Evolutionary conservation across 2,329 filamentous ascomycete species (phyloP).

Genomic region (Didymellaceae sp.): DNA sequence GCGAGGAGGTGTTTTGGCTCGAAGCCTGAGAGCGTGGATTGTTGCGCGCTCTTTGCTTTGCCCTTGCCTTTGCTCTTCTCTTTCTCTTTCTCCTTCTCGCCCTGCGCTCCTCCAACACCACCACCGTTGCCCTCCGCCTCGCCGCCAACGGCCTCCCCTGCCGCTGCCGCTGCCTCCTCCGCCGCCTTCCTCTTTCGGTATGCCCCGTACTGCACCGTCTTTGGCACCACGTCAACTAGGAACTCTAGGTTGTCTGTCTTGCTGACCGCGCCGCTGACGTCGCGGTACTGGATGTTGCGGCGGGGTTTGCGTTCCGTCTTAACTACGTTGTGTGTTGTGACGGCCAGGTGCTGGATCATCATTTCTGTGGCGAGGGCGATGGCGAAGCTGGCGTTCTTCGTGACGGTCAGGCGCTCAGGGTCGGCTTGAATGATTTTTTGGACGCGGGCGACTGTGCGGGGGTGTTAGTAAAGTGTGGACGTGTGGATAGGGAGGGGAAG

Average conservation of each 20-base stretch:
- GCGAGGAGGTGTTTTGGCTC: too few species aligned
- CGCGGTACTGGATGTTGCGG: conserved; percentile 93
- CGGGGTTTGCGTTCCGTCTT: conserved; percentile 91
- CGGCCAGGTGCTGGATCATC: conserved; percentile 91
- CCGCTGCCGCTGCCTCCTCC: conserved; percentile 34
- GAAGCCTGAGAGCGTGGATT: conserved; percentile 8
- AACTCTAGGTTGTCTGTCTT: conserved; percentile 96
- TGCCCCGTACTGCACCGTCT: conserved; percentile 80
- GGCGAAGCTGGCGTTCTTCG: conserved; percentile 91
- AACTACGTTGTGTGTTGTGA: conserved; percentile 84
- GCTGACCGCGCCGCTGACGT: conserved; percentile 85
- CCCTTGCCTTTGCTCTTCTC: neutral
- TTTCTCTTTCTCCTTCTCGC: conserved; percentile 10
- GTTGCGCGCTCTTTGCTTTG: neutral
- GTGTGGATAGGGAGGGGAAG: conserved; percentile 18
- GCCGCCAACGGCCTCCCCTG: conserved; percentile 41
- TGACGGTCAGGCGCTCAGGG: conserved; percentile 76
- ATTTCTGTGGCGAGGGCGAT: conserved; percentile 94
- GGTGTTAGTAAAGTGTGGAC: conserved; percentile 7
- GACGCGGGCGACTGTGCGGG: conserved; percentile 78
- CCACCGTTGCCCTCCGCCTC: conserved; percentile 11
- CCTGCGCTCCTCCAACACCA: conserved; percentile 2
- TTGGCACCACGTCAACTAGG: conserved; percentile 86
- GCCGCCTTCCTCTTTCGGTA: conserved; percentile 68
- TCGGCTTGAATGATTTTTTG: conserved; percentile 95